These are phyloP conservation scores for Cyberlindnera samutprakarnensis DNA, from an alignment of 805 yeast genomes.

Conservation along the genomic window DNA sequence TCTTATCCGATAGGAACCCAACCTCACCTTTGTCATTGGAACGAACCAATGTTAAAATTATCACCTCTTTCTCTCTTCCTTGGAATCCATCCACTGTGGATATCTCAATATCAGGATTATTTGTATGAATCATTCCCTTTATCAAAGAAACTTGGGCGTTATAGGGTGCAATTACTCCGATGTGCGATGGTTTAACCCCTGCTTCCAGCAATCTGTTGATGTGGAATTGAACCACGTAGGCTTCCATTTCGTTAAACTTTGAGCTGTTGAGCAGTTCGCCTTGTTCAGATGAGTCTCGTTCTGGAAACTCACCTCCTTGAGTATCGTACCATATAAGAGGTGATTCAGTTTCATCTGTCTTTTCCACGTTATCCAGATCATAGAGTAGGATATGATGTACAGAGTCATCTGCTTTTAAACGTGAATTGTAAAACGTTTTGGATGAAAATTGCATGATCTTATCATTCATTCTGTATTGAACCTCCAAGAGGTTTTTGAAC, in stretches of 20 bases:
- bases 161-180: slow-evolving; percentile 89
- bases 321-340: slow-evolving; percentile 85
- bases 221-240: slow-evolving; percentile 51
- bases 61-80: slow-evolving; percentile 89
- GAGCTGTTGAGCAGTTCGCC: slow-evolving; percentile 37
- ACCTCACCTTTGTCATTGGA: slow-evolving; percentile 64
- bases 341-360: slow-evolving; percentile 46
- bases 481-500: slow-evolving; percentile 53
- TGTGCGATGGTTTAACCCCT: slow-evolving; percentile 48
- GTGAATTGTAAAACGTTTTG: slow-evolving; percentile 49
- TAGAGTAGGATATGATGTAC: slow-evolving; percentile 45
- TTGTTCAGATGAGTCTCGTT: slow-evolving; percentile 36
- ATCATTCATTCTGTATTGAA: slow-evolving; percentile 85
- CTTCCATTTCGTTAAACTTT: slow-evolving; percentile 74
- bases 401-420: slow-evolving; percentile 52
- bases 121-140: slow-evolving; percentile 9
- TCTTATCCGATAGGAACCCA: slow-evolving; percentile 73
- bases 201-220: slow-evolving; percentile 38
- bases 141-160: slow-evolving; percentile 73
- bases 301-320: slow-evolving; percentile 80
- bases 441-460: slow-evolving; percentile 78
- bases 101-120: slow-evolving; percentile 49
- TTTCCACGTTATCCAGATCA: slow-evolving; percentile 46
- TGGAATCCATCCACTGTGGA: slow-evolving; percentile 95
- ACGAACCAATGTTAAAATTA: slow-evolving; percentile 73